Evolutionary conservation across 495 filamentous ascomycete genomes (phyloP), one percentile per base, ranked within the genome.

Genomic region (Parathielavia hyrcaniae): DNA sequence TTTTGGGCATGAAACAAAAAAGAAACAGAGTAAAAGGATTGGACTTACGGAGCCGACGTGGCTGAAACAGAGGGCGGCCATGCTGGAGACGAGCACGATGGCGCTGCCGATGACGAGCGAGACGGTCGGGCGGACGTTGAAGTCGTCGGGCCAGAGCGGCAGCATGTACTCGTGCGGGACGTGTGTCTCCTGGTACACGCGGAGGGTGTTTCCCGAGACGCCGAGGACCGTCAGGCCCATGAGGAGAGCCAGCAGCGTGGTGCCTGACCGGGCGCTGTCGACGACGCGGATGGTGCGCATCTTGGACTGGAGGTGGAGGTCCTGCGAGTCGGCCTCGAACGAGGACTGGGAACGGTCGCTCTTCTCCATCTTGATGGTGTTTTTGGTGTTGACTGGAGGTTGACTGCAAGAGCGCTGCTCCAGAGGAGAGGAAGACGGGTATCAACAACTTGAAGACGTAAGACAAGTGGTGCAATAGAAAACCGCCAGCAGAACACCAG

Each of bases 81-180:
- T 62, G 61, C 71, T 78, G 50, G 71, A 43, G 44, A 79, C 22
- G 3, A 72, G 54, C 20, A 80, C 69, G 51, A 83, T 65, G 17
- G 65, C 64, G 43, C 74, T 70, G 32, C 75, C 75, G 19, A 69
- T 67, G 32, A 81, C 75, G 7, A 80, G 71, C 8, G 78, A 75
- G 35, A 76, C 63, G 22, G 79, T 77, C 17, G 80, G 80, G 19
- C 75, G 69, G 39, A 79, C 65, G 63, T 81, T 73, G 62, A 81
- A 79, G 11, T 76, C 61, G 13, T 69, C 67, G 1, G 80, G 79
- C 80, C 80, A 83, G 44, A 83, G 64, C 8, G 77, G 59, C 22
- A 80, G 64, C 46, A 73, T 62, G 53, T 71, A 78, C 23, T 73
- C 70, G 13, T 44, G 23, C 3, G 71, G 47, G 16, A 79, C 56